Evolutionary conservation across 768 basidiomycete genomes (phyloP), one percentile per base, ranked within the genome.

Genomic region (Mrakia frigida): DNA sequence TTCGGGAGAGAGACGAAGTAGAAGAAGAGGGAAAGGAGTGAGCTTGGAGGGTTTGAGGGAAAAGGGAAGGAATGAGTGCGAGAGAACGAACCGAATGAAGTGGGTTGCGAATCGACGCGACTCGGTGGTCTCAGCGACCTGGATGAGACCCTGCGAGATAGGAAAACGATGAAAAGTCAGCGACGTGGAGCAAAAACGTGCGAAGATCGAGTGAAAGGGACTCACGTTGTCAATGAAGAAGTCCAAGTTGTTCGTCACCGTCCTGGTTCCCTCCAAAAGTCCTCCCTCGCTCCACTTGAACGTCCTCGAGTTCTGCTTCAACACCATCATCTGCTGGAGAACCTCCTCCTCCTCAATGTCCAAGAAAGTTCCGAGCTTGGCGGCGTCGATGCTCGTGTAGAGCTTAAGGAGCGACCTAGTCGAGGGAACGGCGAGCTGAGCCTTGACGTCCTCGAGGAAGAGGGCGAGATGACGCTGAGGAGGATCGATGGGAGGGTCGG

Each of bases 251-350:
- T 92, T 94, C 67, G 92, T 94, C 33, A 90, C 89, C 81, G 93
- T 91, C 81, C 88, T 90, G 81, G 94, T 89, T 1, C 96, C 96
- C 78, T 91, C 91, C 77, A 98, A 85, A 52, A 97, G 83, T 53
- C 83, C 71, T 73, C 90, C 86, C 25, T 86, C 86, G 33, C 83
- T 81, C 74, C 91, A 87, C 82, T 88, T 90, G 74, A 90, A 84
- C 76, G 91, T 92, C 81, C 93, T 87, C 80, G 91, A 92, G 0
- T 90, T 89, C 79, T 91, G 90, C 86, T 99, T 98, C 85, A 97
- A 88, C 61, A 93, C 90, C 94, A 98, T 97, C 87, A 98, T 88
- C 87, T 96, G 92, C 84, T 95, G 92, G 76, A 99, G 87, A 81
- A 98, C 90, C 83, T 92, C 91, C 82, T 98, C 96, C 84, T 98